A percentile compares a stretch with the other conserved stretches of the same genome.
Evolutionary conservation across 192 early-diverging fungal species (phyloP).

Genomic region (Piromyces finnis): DNA sequence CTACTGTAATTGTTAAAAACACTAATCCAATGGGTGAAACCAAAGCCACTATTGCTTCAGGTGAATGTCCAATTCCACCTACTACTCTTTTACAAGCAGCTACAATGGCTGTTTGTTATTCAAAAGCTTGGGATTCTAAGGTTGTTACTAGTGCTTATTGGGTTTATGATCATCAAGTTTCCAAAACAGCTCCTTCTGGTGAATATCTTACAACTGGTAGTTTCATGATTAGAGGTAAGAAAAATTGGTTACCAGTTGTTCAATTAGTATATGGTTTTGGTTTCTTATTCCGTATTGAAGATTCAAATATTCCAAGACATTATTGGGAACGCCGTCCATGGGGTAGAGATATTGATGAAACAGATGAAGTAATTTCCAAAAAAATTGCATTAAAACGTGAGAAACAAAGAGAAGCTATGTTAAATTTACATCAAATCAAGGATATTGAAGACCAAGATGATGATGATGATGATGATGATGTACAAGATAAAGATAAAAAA

Average conservation of each 20-base stretch:
- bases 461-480: conserved; percentile 2
- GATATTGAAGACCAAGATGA: not conserved
- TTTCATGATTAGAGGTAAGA: conserved; percentile 90
- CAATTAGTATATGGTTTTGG: conserved; percentile 95
- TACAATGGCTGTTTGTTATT: conserved; percentile 84
- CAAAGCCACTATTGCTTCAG: conserved; percentile 1
- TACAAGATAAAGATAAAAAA: not conserved
- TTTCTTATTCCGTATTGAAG: conserved; percentile 78
- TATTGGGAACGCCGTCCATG: conserved; percentile 42
- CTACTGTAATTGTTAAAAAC: conserved; percentile 83
- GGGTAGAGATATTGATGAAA: conserved; percentile 7
- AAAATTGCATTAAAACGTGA: conserved; percentile 3
- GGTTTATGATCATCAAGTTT: conserved; percentile 74
- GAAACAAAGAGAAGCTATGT: conserved; percentile 6
- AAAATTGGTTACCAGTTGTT: conserved; percentile 74
- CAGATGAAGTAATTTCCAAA: conserved; percentile 3
- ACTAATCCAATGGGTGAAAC: not conserved
- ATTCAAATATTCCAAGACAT: conserved; percentile 58
- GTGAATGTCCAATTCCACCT: conserved; percentile 51
- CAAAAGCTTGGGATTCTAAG: conserved; percentile 93
- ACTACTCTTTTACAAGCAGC: conserved; percentile 87
- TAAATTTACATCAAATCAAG: not conserved
- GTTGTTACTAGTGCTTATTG: conserved; percentile 89
- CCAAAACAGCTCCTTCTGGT: conserved; percentile 76
- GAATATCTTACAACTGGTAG: conserved; percentile 78